Evolutionary conservation across 192 early-diverging fungal genomes (phyloP).

Genomic region (Tieghemiomyces parasiticus): DNA sequence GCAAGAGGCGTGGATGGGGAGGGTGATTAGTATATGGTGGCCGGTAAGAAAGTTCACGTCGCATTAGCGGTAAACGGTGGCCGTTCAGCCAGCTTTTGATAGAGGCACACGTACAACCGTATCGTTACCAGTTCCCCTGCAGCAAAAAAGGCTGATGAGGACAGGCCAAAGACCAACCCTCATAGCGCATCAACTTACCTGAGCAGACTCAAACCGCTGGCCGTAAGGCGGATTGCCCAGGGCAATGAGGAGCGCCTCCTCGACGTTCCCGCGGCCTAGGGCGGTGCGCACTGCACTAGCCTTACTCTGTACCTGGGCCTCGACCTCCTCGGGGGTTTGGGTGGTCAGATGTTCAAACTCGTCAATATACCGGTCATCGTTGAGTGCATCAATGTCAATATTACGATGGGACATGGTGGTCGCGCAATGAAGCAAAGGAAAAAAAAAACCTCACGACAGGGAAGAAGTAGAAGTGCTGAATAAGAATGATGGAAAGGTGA

Average conservation of each 20-base stretch:
- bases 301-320: slow-evolving; percentile 36
- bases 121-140: too few relatives aligned
- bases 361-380: slow-evolving; percentile 17
- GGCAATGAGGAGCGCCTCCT: slow-evolving; percentile 40
- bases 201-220: slow-evolving; percentile 33
- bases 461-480: too few relatives aligned
- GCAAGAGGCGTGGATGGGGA: too few relatives aligned
- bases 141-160: too few relatives aligned
- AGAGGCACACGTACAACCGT: too few relatives aligned
- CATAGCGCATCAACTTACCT: too few relatives aligned
- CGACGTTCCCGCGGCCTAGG: slow-evolving; percentile 38
- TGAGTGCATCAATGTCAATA: slow-evolving; percentile 43
- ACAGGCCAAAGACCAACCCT: too few relatives aligned
- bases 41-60: too few relatives aligned
- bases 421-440: background rate
- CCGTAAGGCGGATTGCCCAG: slow-evolving; percentile 63
- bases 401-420: slow-evolving; percentile 48
- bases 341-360: slow-evolving; percentile 10
- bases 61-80: too few relatives aligned
- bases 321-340: slow-evolving; percentile 24
- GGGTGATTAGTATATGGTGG: too few relatives aligned
- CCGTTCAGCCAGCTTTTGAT: too few relatives aligned
- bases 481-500: too few relatives aligned
- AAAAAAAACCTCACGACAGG: slow-evolving; percentile 15
- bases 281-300: slow-evolving; percentile 43